A percentile compares a stretch with the other conserved stretches of the same genome.
phyloP scores from a whole-genome alignment of 495 filamentous ascomycete genomes.

The Clohesyomyces aquaticus region DNA sequence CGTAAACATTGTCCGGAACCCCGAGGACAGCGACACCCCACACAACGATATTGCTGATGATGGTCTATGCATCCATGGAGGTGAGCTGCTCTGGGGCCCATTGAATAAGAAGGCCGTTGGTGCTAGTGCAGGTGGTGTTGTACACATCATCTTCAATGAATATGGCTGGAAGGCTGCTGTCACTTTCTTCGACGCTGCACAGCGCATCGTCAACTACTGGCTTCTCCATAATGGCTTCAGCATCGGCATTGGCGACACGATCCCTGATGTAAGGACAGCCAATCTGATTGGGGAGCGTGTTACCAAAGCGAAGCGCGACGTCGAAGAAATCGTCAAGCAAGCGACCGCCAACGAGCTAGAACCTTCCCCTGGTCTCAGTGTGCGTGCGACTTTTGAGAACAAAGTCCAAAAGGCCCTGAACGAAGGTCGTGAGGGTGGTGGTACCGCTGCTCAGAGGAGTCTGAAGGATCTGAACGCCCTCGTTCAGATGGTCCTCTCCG shows the following conservation, averaged over 20 bases:
- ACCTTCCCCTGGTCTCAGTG: conserved; percentile 91
- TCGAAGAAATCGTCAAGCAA: conserved; percentile 68
- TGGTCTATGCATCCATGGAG: conserved; percentile 79
- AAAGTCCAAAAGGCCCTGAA: conserved; percentile 92
- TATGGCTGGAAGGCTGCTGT: conserved; percentile 81
- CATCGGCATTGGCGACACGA: conserved; percentile 98
- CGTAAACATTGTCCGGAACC: conserved; percentile 73
- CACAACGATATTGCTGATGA: conserved; percentile 69
- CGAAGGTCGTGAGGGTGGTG: conserved; percentile 92
- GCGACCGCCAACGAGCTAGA: conserved; percentile 88
- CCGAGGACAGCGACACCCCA: conserved; percentile 58
- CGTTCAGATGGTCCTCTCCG: conserved; percentile 90
- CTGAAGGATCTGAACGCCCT: conserved; percentile 96
- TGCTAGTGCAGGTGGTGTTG: conserved; percentile 80
- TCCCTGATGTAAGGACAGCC: conserved; percentile 83
- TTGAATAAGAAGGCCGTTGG: conserved; percentile 93
- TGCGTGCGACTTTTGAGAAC: conserved; percentile 96
- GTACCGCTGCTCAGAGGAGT: conserved; percentile 85
- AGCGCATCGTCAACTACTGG: conserved; percentile 95
- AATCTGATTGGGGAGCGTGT: conserved; percentile 80
- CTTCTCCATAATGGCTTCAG: conserved; percentile 96
- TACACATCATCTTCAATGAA: conserved; percentile 97
- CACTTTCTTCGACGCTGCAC: conserved; percentile 91
- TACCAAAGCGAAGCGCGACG: conserved; percentile 75
- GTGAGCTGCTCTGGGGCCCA: conserved; percentile 87